Percentiles rank a stretch among this genome's conserved stretches.
Conservation (phyloP, 2,329 filamentous ascomycete species). For the Trichoderma atrobrunneum region DNA sequence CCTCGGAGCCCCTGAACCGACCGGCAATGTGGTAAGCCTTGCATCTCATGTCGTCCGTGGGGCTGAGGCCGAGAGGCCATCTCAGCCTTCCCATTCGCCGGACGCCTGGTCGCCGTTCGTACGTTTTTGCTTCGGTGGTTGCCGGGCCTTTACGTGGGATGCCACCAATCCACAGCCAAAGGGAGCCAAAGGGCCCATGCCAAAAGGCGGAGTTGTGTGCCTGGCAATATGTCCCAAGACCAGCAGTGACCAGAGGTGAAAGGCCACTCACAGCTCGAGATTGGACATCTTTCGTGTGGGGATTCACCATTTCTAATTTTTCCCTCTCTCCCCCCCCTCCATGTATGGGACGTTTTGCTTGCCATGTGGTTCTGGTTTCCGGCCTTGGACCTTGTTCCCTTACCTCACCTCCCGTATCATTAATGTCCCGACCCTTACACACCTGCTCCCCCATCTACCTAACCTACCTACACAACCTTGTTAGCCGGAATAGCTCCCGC, state of each 20-base stretch:
- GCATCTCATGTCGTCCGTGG: conserved; percentile 17
- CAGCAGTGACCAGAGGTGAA: neutral
- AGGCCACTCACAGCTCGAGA: conserved; percentile 8
- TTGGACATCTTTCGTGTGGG: conserved; percentile 16
- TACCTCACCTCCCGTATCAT: conserved; percentile 8
- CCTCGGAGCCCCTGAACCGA: conserved; percentile 20
- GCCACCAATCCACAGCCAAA: conserved; percentile 12
- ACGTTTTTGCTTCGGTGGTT: conserved; percentile 16
- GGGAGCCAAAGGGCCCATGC: neutral
- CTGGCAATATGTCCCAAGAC: neutral
- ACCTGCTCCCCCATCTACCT: neutral
- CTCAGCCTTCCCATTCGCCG: conserved; percentile 19
- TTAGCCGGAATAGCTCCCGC: conserved; percentile 11
- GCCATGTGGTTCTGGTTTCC: conserved; percentile 13
- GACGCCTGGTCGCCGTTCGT: conserved; percentile 8
- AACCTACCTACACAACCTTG: conserved; percentile 4
- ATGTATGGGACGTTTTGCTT: conserved; percentile 7
- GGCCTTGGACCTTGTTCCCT: neutral
- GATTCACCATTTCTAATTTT: neutral
- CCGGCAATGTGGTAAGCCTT: conserved; percentile 17
- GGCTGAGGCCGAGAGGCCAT: conserved; percentile 17
- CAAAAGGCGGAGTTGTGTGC: conserved; percentile 15
- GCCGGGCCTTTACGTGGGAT: conserved; percentile 2
- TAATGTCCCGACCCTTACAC: conserved; percentile 9
- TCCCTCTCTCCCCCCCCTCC: neutral